Conservation (phyloP, 1,139 yeast species). For the Suhomyces ambrosiae region DNA sequence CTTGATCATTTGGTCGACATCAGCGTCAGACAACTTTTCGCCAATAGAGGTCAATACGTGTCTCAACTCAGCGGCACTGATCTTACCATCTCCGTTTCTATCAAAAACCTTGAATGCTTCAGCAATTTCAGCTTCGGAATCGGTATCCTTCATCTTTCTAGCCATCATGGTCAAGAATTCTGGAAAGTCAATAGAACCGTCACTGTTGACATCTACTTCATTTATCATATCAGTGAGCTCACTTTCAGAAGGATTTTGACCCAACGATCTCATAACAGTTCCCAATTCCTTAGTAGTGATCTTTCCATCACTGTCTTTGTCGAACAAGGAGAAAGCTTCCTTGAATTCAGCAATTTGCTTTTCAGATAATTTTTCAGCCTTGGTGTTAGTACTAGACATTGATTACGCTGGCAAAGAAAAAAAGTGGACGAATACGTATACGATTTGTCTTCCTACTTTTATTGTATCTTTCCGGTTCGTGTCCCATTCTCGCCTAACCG, state of each 20-base stretch:
- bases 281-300: conserved; percentile 96
- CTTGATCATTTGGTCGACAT: conserved; percentile 93
- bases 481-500: conserved; percentile 3
- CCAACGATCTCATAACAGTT: conserved; percentile 96
- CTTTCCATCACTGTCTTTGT: conserved; percentile 93
- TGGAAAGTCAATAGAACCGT: conserved; percentile 91
- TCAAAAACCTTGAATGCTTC: conserved; percentile 97
- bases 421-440: conserved; percentile 1
- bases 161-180: conserved; percentile 87
- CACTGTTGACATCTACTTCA: conserved; percentile 94
- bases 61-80: conserved; percentile 93
- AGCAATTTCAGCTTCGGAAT: conserved; percentile 92
- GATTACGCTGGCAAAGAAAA: not conserved
- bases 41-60: conserved; percentile 64
- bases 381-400: conserved; percentile 19
- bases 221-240: conserved; percentile 96
- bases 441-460: conserved; percentile 3
- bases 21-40: conserved; percentile 87
- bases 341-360: conserved; percentile 96
- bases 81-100: conserved; percentile 94
- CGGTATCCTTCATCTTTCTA: conserved; percentile 94
- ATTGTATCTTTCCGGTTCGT: not conserved
- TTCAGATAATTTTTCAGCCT: conserved; percentile 87
- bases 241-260: conserved; percentile 94
- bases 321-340: conserved; percentile 96